These are phyloP conservation scores for Diaporthe eres DNA, from an alignment of 2,329 filamentous ascomycete species.

Conservation along the genomic window DNA sequence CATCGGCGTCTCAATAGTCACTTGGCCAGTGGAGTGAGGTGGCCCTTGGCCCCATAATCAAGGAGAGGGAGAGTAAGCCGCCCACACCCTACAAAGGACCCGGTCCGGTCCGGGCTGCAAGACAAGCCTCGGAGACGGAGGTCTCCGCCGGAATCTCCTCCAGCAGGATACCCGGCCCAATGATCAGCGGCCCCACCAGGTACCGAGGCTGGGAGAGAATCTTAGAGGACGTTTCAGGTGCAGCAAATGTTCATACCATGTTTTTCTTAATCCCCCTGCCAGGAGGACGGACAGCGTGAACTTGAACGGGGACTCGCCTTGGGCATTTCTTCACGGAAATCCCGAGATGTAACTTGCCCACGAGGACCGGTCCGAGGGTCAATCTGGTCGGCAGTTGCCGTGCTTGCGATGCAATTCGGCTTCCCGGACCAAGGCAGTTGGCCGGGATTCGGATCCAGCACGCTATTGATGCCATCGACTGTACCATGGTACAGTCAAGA, in stretches of 20 bases:
- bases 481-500: neutral
- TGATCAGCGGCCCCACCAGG: neutral
- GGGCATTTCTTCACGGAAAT: neutral
- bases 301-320: neutral
- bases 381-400: neutral
- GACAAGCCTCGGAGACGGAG: neutral
- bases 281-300: neutral
- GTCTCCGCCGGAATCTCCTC: conserved; percentile 1
- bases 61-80: neutral
- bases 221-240: neutral
- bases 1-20: neutral
- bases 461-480: neutral
- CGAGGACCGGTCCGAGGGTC: neutral
- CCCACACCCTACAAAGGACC: neutral
- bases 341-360: neutral
- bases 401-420: neutral
- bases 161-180: neutral
- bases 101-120: neutral
- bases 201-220: neutral
- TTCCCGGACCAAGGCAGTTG: neutral
- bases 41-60: too few species aligned
- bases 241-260: neutral
- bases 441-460: neutral
- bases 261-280: neutral
- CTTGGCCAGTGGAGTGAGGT: neutral